Percentiles rank a stretch among this genome's conserved stretches.
phyloP scores from a whole-genome alignment of 2,329 filamentous ascomycete genomes.

The Cladosporium colombiae region DNA sequence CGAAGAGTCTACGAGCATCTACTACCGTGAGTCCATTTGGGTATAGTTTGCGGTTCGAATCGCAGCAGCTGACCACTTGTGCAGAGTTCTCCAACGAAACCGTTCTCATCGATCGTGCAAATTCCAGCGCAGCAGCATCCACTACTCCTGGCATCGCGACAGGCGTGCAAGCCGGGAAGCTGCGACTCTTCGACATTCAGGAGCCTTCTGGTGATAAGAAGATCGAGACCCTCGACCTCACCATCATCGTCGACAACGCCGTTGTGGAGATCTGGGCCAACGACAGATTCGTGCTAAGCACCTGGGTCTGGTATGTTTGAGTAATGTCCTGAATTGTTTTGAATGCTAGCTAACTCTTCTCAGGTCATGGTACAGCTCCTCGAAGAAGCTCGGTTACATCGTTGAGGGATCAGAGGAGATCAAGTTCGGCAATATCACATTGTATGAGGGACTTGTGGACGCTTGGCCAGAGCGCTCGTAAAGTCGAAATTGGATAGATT shows the following conservation, averaged over 20 bases:
- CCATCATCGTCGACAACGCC: conserved; percentile 43
- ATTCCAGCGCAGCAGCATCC: conserved; percentile 41
- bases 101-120: conserved; percentile 44
- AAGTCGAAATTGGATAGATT: not conserved
- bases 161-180: conserved; percentile 41
- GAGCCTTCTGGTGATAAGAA: conserved; percentile 28
- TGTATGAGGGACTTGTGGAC: conserved; percentile 42
- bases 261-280: conserved; percentile 46
- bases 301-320: conserved; percentile 41
- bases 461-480: conserved; percentile 38
- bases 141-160: conserved; percentile 44
- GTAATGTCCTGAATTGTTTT: not conserved
- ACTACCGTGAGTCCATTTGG: conserved; percentile 35
- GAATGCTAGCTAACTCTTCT: not conserved
- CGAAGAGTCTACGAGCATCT: conserved; percentile 45
- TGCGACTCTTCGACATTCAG: conserved; percentile 45
- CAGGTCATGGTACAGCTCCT: conserved; percentile 40
- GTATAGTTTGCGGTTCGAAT: not conserved
- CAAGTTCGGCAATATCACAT: conserved; percentile 37
- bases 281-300: conserved; percentile 45
- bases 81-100: conserved; percentile 47
- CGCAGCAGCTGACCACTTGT: not conserved
- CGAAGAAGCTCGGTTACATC: conserved; percentile 41
- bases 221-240: conserved; percentile 44
- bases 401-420: conserved; percentile 38